phyloP scores from a whole-genome alignment of 1,139 yeast genomes.

The Blastobotrys buckinghamii region DNA sequence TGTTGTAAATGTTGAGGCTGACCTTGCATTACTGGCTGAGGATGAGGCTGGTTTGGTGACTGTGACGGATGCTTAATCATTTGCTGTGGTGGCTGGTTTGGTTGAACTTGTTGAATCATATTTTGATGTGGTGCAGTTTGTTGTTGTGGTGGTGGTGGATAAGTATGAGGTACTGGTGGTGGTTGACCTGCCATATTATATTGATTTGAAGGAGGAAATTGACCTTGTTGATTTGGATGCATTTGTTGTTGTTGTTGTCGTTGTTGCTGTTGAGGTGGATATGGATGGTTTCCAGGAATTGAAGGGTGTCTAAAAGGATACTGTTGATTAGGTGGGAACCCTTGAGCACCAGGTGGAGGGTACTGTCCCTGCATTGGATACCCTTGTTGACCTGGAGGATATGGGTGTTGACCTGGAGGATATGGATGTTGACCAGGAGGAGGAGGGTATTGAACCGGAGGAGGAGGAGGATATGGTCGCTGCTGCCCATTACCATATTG shows the following conservation, averaged over 20 bases:
- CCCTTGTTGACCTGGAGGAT: too few relatives aligned
- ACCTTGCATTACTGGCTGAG: too few relatives aligned
- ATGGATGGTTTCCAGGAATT: background rate
- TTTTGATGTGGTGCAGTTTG: background rate
- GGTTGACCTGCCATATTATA: background rate
- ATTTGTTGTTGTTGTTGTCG: slow-evolving; percentile 7
- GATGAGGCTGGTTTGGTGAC: too few relatives aligned
- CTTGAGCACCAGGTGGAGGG: too few relatives aligned
- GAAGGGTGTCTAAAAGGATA: too few relatives aligned
- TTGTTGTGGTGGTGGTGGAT: slow-evolving; percentile 3
- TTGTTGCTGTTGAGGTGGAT: background rate
- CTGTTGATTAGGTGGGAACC: too few relatives aligned
- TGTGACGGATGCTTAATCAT: too few relatives aligned
- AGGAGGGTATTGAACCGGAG: background rate
- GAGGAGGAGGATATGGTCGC: background rate
- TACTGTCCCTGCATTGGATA: too few relatives aligned
- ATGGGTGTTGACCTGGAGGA: background rate
- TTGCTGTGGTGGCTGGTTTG: too few relatives aligned
- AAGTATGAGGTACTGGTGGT: background rate
- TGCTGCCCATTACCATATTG: background rate
- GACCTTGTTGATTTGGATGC: background rate
- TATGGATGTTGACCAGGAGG: background rate
- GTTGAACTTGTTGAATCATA: too few relatives aligned
- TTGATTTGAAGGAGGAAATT: background rate
- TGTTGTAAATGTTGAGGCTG: slow-evolving; percentile 2